These are phyloP conservation scores for Kazachstania sp. DNA, from an alignment of 1,139 yeast genomes.

Conservation along the genomic window DNA sequence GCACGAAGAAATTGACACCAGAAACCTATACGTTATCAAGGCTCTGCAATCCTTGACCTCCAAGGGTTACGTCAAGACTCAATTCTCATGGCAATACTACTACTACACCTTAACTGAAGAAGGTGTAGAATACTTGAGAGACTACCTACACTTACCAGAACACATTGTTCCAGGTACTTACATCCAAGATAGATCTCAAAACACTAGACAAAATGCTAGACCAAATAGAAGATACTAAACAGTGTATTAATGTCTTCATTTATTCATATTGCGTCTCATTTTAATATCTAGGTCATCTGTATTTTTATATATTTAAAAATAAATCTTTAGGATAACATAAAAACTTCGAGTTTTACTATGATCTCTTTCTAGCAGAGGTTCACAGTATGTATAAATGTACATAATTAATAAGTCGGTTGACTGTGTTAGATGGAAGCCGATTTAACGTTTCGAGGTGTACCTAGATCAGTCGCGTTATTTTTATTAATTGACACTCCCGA, in stretches of 20 bases:
- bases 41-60: constrained; percentile 99
- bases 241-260: not conserved
- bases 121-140: constrained; percentile 98
- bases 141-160: constrained; percentile 97
- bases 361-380: too few relatives aligned
- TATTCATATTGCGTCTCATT: constrained; percentile 1
- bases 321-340: constrained; percentile 6
- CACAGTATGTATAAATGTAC: too few relatives aligned
- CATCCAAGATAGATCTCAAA: constrained; percentile 88
- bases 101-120: constrained; percentile 99
- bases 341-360: not conserved
- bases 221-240: constrained; percentile 37
- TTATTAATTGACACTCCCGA: not conserved
- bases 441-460: not conserved
- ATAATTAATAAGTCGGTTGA: too few relatives aligned
- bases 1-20: constrained; percentile 97
- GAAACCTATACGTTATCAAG: constrained; percentile 96
- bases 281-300: constrained; percentile 2
- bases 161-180: constrained; percentile 98
- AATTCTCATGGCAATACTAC: constrained; percentile 99
- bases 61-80: constrained; percentile 98
- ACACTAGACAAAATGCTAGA: constrained; percentile 37
- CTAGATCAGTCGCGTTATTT: not conserved
- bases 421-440: not conserved
- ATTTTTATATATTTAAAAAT: constrained; percentile 4